These are phyloP conservation scores for Vicia villosa DNA, from an alignment of 306 rosid species.

Conservation along the genomic window DNA sequence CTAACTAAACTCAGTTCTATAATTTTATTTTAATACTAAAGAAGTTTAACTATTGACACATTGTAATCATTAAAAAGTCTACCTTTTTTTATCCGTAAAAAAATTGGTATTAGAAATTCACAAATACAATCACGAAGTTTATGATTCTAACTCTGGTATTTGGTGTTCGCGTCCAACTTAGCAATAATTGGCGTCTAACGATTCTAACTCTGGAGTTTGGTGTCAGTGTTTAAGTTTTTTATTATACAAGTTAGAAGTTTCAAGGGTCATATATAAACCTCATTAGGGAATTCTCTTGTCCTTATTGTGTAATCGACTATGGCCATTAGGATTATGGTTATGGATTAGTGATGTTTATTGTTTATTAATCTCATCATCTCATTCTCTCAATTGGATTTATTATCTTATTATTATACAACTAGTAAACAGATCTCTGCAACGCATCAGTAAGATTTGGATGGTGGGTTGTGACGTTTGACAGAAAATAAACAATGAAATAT, in stretches of 20 bases:
- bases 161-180: too few species aligned
- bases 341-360: not conserved
- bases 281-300: not conserved
- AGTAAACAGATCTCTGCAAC: not conserved
- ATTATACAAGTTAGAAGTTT: not conserved
- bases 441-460: slow-evolving; percentile 2
- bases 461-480: not conserved
- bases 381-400: not conserved
- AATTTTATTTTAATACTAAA: not conserved
- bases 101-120: too few species aligned
- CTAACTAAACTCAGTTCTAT: not conserved
- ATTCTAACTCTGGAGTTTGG: too few species aligned
- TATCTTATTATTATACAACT: not conserved
- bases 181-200: too few species aligned
- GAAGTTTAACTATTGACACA: not conserved
- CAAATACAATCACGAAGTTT: too few species aligned
- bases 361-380: not conserved
- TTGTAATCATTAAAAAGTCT: not conserved
- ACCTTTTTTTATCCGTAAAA: too few species aligned
- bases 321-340: not conserved
- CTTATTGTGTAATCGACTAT: not conserved
- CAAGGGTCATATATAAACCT: not conserved
- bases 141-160: not conserved
- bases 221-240: too few species aligned
- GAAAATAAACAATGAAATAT: not conserved